Conservation (phyloP, 768 basidiomycete genomes). For the Podaxis sp. region DNA sequence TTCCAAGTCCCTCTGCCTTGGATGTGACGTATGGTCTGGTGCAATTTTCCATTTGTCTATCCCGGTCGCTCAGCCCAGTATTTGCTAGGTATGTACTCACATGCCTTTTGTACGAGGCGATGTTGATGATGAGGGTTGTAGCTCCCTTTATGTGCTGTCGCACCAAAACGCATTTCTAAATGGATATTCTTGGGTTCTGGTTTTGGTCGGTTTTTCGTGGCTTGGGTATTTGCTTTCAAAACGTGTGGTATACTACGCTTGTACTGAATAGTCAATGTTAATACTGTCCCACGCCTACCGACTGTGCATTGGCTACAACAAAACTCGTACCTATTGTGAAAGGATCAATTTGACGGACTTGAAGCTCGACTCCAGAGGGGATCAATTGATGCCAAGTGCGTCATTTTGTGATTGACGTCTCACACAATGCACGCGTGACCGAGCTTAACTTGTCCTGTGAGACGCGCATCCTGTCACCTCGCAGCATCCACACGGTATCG, state of each 20-base stretch:
- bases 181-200: constrained; percentile 25
- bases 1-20: constrained; percentile 44
- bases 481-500: constrained; percentile 17
- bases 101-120: not conserved
- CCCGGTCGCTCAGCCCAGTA: constrained; percentile 55
- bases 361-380: not conserved
- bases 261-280: constrained; percentile 6
- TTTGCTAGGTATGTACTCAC: constrained; percentile 42
- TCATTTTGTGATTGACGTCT: not conserved
- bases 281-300: no score
- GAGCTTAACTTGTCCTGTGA: not conserved
- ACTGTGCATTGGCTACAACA: not conserved
- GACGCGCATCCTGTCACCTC: constrained; percentile 5
- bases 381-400: not conserved
- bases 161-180: constrained; percentile 16
- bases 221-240: constrained; percentile 20
- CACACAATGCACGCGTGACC: not conserved
- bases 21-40: constrained; percentile 58
- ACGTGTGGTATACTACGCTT: constrained; percentile 20
- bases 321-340: not conserved
- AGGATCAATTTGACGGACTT: not conserved
- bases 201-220: constrained; percentile 22
- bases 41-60: constrained; percentile 56
- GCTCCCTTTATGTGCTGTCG: constrained; percentile 23
- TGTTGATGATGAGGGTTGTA: constrained; percentile 6